Evolutionary conservation across 148 eudicot genomes (phyloP), one percentile per base, ranked within the genome.

Genomic region (Diospyros kaki): DNA sequence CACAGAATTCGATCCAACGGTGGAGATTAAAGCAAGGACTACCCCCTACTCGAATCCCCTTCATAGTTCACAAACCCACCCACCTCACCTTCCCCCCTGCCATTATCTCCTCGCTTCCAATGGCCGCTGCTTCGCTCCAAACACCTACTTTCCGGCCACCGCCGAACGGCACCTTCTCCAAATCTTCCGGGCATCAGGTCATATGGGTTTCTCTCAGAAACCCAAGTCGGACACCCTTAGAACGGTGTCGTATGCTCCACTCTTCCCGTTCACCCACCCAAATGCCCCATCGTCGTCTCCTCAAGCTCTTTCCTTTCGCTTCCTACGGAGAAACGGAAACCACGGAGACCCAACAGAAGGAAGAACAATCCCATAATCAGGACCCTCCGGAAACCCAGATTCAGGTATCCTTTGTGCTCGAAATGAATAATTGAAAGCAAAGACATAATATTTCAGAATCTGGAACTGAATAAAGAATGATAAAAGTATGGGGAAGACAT

Each of bases 251-350:
- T 52, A 28, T 50, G 9, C 12, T 17, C 54, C 55, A 38, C 42
- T 73, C 80, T 66, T 77, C 62, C 40, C 39, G 71, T 61, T 64
- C 67, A 18, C 48, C 69, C 18, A 28, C 45, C 52, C 66, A 77
- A 55, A 45, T 77, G 6, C 66, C 79, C 12, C 72, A 39, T 43
- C 58, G 53, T 56, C 55, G 53, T 56, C 55, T 48, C 18, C 60
- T 54, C 0, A 64, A 73, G 9, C 66, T 76, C 18, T 48, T 79
- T 3, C n/a, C 48, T 44, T 45, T 59, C 71, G 79, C 84, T 46
- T 78, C 84, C 66, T 51, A 82, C 38, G 83, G 76, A 45, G 85
- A 81, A 70, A 72, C 77, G 41, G 85, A 81, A 70, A 72, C 77
- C 58, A 61, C 78, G 51, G 85, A 80, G n/a, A 80, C 81, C 67